Base-by-base conservation (phyloP, 108 stramenopile genomes). In the Skeletonema tropicum region DNA sequence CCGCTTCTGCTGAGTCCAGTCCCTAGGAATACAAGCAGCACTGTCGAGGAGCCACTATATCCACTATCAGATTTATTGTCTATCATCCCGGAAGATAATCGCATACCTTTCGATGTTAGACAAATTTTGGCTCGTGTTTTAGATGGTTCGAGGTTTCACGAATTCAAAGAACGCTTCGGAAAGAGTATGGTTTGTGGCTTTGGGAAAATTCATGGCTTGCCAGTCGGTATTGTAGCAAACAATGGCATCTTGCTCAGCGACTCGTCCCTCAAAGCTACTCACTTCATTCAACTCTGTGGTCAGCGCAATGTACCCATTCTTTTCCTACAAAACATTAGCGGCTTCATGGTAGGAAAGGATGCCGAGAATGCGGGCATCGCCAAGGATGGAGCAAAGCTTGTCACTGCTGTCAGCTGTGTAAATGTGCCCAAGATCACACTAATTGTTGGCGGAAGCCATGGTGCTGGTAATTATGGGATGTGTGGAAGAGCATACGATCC, bases 311-410 rank as follows among this genome's bases (percentile, higher is more conserved):
- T 96, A 39, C 99, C 99, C 5, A 89, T 99, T 65, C 68, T 99
- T 29, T 99, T 99, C 74, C 74, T 99, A 10, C 99, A 99, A 75
- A 97, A 99, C 74, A 98, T 99, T 70, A 98, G 98, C 7, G 99
- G 99, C 8, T 99, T 99, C 69, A 98, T 98, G 97, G 97, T 99
- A 26, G 98, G 98, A 45, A 90, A 86, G 73, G 90, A 94, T 46
- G 95, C 96, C 66, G 99, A 99, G 79, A 85, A 95, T 60, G 95
- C 96, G 68, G 99, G 99, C 7, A 98, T 99, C 60, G 98, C 99
- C 26, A 98, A 98, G 74, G 88, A 99, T 73, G 98, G 99, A 48
- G 92, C 92, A 15, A 97, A 98, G 83, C 84, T 99, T 26, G 99
- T 99, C 17, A 95, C 90, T 23, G 98, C 98, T 21, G 99, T 99